Evolutionary conservation across 768 basidiomycete species (phyloP).

Genomic region (Leccinum imitatum): DNA sequence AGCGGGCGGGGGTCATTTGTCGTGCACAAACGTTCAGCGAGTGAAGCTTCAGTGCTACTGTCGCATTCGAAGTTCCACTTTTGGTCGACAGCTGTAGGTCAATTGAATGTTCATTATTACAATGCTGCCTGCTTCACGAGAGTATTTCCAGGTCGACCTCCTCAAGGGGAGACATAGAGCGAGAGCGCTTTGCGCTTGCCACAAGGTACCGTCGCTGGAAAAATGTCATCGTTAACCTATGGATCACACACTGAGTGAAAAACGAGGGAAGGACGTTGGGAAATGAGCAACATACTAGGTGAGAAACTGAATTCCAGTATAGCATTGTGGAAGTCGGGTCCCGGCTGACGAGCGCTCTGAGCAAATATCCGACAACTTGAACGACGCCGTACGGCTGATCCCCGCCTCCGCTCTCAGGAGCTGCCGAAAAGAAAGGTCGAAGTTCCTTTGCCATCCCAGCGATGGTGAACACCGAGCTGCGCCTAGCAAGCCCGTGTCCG

Average conservation of each 20-base stretch:
- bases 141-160: slow-evolving; percentile 5
- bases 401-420: too few relatives aligned
- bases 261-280: slow-evolving; percentile 3
- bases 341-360: not conserved
- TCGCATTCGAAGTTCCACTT: not conserved
- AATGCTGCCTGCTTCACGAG: slow-evolving; percentile 7
- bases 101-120: not conserved
- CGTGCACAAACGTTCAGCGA: too few relatives aligned
- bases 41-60: too few relatives aligned
- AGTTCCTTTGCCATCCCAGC: too few relatives aligned
- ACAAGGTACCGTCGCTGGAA: slow-evolving; percentile 4
- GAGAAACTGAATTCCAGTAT: slow-evolving; percentile 7
- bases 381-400: too few relatives aligned
- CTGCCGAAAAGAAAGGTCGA: too few relatives aligned
- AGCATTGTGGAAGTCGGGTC: not conserved
- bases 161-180: slow-evolving; percentile 8
- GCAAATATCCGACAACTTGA: too few relatives aligned
- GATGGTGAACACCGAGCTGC: too few relatives aligned
- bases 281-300: not conserved
- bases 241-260: not conserved
- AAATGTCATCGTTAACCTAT: not conserved
- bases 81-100: not conserved
- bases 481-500: too few relatives aligned
- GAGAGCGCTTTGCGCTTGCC: slow-evolving; percentile 7
- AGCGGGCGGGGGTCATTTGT: too few relatives aligned